These are phyloP conservation scores for Alternaria arbusti DNA, from an alignment of 2,329 filamentous ascomycete genomes.

Conservation along the genomic window DNA sequence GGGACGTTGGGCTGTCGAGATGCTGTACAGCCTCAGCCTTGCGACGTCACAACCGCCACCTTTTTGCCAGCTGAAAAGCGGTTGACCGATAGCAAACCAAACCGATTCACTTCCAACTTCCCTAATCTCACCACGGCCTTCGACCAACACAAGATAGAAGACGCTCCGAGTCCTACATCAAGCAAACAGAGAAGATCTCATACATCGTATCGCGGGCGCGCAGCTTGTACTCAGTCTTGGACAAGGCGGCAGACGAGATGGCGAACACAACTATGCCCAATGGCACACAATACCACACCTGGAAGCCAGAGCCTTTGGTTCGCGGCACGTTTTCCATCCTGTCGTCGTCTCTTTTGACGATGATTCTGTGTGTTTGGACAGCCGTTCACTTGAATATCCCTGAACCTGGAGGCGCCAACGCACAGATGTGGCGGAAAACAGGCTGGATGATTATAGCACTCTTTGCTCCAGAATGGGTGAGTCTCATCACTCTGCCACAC, in stretches of 20 bases:
- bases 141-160: background rate
- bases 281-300: background rate
- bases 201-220: background rate
- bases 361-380: background rate
- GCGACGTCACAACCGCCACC: background rate
- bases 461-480: background rate
- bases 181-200: background rate
- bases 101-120: background rate
- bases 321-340: background rate
- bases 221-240: background rate
- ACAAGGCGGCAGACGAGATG: background rate
- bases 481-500: fast-evolving
- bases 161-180: no score
- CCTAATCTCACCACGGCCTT: background rate
- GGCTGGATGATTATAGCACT: background rate
- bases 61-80: background rate
- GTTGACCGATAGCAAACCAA: background rate
- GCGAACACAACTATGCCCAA: background rate
- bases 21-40: background rate
- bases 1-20: background rate
- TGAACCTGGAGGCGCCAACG: no score
- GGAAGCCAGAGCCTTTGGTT: background rate
- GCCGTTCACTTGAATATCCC: background rate
- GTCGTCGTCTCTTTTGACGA: background rate
- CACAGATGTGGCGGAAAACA: background rate